Conservation (phyloP, 106 monocot species). For the Platanthera guangdongensis region DNA sequence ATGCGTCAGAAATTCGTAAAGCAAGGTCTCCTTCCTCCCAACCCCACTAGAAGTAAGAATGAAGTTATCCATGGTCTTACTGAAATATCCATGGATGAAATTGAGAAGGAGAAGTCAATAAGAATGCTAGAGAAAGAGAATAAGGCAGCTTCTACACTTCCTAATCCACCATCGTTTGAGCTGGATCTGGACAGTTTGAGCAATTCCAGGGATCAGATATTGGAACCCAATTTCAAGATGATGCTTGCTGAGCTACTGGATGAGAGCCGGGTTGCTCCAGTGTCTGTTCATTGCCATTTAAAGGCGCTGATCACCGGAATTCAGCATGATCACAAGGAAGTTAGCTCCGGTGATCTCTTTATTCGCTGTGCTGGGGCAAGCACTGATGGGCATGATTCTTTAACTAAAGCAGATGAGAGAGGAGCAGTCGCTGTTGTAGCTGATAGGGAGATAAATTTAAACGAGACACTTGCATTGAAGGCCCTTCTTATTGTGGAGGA, state of each 20-base stretch:
- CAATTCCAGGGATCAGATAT: constrained; percentile 25
- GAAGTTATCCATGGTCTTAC: constrained; percentile 38
- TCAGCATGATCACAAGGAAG: constrained; percentile 76
- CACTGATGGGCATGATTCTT: constrained; percentile 28
- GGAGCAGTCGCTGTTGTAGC: constrained; percentile 88
- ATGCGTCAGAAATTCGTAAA: constrained; percentile 67
- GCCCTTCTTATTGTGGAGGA: constrained; percentile 92
- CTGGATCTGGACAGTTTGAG: constrained; percentile 54
- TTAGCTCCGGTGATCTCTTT: constrained; percentile 69
- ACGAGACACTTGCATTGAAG: constrained; percentile 64
- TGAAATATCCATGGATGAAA: constrained; percentile 27
- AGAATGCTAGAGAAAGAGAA: constrained; percentile 19
- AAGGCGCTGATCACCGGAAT: constrained; percentile 60
- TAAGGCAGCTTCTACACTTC: not conserved
- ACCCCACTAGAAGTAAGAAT: constrained; percentile 23
- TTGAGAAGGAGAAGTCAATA: constrained; percentile 2
- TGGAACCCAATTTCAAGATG: constrained; percentile 68
- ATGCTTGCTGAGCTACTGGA: constrained; percentile 83
- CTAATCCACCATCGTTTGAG: constrained; percentile 28
- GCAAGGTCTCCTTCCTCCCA: constrained; percentile 49
- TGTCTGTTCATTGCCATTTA: constrained; percentile 71
- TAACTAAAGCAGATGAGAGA: constrained; percentile 86
- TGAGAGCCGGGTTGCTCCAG: constrained; percentile 72
- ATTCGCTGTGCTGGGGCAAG: constrained; percentile 39
- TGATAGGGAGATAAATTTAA: constrained; percentile 68